Evolutionary conservation across 169 alveolate genomes (phyloP).

Genomic region (Plasmodium coatneyi): DNA sequence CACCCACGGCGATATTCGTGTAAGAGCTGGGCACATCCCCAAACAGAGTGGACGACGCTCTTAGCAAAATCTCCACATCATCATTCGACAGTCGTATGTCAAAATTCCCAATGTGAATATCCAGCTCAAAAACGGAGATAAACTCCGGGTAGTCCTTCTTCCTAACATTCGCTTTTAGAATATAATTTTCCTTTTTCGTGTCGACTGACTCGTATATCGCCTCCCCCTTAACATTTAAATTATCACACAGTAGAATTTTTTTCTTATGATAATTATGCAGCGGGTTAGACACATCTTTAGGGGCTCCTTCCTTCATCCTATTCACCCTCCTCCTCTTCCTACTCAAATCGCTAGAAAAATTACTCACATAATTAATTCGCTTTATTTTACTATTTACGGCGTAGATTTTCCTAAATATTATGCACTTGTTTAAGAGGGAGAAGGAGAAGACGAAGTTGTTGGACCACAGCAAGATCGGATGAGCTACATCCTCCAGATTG

Average conservation of each 20-base stretch:
- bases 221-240: slow-evolving; percentile 71
- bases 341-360: not conserved
- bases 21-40: slow-evolving; percentile 69
- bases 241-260: slow-evolving; percentile 61
- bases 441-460: slow-evolving; percentile 67
- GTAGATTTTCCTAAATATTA: slow-evolving; percentile 64
- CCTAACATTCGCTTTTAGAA: slow-evolving; percentile 13
- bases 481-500: slow-evolving; percentile 43
- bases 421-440: slow-evolving; percentile 59
- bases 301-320: not conserved
- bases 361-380: slow-evolving; percentile 61
- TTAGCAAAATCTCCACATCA: slow-evolving; percentile 69
- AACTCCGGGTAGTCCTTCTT: slow-evolving; percentile 7
- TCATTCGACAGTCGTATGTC: slow-evolving; percentile 72
- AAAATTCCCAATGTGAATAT: slow-evolving; percentile 69
- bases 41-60: slow-evolving; percentile 64
- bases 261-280: slow-evolving; percentile 62
- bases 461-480: slow-evolving; percentile 74
- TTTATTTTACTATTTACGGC: slow-evolving; percentile 73
- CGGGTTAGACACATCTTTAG: slow-evolving; percentile 36
- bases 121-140: slow-evolving; percentile 62
- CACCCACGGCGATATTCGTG: slow-evolving; percentile 16
- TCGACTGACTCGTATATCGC: slow-evolving; percentile 74
- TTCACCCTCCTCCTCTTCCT: not conserved
- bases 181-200: slow-evolving; percentile 36